Conservation (phyloP, 2,329 filamentous ascomycete species). For the Cladophialophora chaetospira region DNA sequence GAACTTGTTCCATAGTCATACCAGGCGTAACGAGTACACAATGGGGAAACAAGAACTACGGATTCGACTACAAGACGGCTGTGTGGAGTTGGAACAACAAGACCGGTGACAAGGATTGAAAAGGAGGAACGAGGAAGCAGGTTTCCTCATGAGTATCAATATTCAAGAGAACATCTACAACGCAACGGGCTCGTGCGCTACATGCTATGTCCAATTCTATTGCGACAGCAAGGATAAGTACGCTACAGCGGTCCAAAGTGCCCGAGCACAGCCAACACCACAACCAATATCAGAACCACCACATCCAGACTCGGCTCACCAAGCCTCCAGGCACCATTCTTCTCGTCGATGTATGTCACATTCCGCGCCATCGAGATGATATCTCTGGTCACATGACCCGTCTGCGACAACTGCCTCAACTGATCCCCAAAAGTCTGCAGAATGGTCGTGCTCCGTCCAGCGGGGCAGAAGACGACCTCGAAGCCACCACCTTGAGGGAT, state of each 20-base stretch:
- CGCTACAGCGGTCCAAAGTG: background rate
- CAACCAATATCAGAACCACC: slow-evolving; percentile 18
- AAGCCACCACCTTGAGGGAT: slow-evolving; percentile 69
- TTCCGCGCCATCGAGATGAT: slow-evolving; percentile 29
- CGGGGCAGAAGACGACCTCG: slow-evolving; percentile 76
- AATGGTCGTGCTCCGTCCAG: slow-evolving; percentile 39
- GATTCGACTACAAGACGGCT: background rate
- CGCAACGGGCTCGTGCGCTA: background rate
- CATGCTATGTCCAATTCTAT: background rate
- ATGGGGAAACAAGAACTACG: slow-evolving; percentile 7
- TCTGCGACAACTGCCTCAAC: slow-evolving; percentile 31
- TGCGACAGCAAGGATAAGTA: background rate
- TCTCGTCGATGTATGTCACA: slow-evolving; percentile 24
- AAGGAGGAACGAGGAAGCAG: background rate
- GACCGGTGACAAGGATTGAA: slow-evolving; percentile 1
- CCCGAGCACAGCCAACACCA: slow-evolving; percentile 21
- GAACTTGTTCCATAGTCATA: slow-evolving; percentile 20
- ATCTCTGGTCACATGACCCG: slow-evolving; percentile 28
- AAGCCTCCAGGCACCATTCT: slow-evolving; percentile 5
- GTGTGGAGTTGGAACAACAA: slow-evolving; percentile 1
- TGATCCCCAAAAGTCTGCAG: slow-evolving; percentile 33
- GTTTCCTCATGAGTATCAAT: background rate
- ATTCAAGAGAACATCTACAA: background rate
- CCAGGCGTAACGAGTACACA: slow-evolving; percentile 17
- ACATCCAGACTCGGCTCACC: slow-evolving; percentile 6